Evolutionary conservation across 805 yeast species (phyloP), one percentile per base, ranked within the genome.

Genomic region (Ogataea neopini): DNA sequence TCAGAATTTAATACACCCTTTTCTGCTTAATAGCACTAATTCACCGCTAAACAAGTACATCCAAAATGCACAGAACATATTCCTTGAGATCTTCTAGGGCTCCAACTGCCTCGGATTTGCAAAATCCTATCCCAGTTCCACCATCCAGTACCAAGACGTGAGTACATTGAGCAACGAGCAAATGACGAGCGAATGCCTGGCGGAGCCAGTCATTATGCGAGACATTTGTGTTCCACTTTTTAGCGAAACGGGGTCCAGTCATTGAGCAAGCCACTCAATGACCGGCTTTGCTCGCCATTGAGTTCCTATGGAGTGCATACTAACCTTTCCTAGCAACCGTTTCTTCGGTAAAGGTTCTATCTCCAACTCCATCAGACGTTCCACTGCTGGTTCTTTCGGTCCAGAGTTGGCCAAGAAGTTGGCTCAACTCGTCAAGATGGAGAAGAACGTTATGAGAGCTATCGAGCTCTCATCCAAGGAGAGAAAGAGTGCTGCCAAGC

Each of bases 91-190:
- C 82, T 52, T 71, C 78, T 46, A 84, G 88, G 70, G 90, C 91
- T 40, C 99, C 99, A 53, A 91, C 99, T 48, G 98, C 98, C 51
- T 81, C 96, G 57, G 97, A 92, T 73, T 72, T 92, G 72, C 91
- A 86, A 68, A 79, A 87, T 43, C 97, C 98, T 28, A 92, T 96
- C 47, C 98, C 98, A 40, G 98, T 97, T 56, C 84, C 96, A 35
- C 84, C 96, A 40, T 83, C 97, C 26, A 75, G 96, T 45, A 86
- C 97, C 63, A 89, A 89, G 75, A 62, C 77, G 59, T 58, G 53
- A 43, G 60, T 59, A 11, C 11, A 25, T 13, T n/a, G 5, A 28
- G 5, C 14, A 13, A 28, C 25, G 5, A 22, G 25, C 8, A 8
- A 22, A 22, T 22, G 25, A 22, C 25, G 25, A 22, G 25, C 8